Evolutionary conservation across 148 eudicot species (phyloP).

Genomic region (Polygonum maritimum): DNA sequence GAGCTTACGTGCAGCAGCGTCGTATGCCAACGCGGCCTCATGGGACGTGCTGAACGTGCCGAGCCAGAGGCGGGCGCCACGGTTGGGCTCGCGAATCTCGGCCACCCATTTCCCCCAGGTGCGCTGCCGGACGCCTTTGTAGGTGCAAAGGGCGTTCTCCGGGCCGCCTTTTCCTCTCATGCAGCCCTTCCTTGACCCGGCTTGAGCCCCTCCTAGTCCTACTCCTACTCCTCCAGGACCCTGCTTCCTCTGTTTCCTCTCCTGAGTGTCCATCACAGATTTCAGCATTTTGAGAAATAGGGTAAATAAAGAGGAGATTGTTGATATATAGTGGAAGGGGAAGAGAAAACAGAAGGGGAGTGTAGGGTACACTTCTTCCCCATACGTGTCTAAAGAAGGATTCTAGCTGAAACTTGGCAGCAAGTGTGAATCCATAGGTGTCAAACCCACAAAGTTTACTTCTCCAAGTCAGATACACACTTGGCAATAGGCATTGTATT

Average conservation of each 20-base stretch:
- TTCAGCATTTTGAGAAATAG: not conserved
- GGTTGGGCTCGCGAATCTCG: slow-evolving; percentile 90
- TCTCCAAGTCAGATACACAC: slow-evolving; percentile 13
- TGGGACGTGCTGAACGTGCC: slow-evolving; percentile 74
- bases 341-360: not conserved
- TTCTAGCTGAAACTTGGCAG: slow-evolving; percentile 6
- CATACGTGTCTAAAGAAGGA: slow-evolving; percentile 4
- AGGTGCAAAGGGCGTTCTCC: slow-evolving; percentile 76
- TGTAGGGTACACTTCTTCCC: not conserved
- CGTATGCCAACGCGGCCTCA: slow-evolving; percentile 83
- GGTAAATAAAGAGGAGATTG: not conserved
- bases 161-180: slow-evolving; percentile 98
- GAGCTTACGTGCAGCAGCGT: slow-evolving; percentile 67
- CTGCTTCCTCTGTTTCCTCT: slow-evolving; percentile 22
- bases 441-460: slow-evolving; percentile 8
- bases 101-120: slow-evolving; percentile 99
- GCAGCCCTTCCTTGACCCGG: slow-evolving; percentile 77
- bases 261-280: slow-evolving; percentile 10
- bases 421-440: slow-evolving; percentile 8
- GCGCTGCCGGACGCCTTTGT: slow-evolving; percentile 90
- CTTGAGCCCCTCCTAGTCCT: slow-evolving; percentile 14
- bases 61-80: slow-evolving; percentile 89
- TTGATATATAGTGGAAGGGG: not conserved
- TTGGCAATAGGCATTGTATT: not conserved
- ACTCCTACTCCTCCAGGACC: not conserved